phyloP scores from a whole-genome alignment of 495 filamentous ascomycete genomes.

The Neurospora intermedia region DNA sequence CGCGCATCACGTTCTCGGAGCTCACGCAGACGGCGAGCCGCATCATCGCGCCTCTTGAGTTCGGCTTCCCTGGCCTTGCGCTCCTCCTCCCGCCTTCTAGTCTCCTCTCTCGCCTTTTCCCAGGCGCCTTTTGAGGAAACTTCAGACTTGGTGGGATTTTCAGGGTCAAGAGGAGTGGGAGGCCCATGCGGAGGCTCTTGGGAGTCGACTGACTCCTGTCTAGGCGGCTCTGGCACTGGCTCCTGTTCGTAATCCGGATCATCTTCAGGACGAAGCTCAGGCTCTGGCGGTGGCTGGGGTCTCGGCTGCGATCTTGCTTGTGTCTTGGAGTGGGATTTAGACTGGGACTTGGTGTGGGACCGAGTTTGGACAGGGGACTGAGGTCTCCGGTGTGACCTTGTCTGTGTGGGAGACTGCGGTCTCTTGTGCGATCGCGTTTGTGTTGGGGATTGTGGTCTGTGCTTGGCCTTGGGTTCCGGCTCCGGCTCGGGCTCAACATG shows the following conservation, averaged over 20 bases:
- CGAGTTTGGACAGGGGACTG: constrained; percentile 9
- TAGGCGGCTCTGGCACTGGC: constrained; percentile 1
- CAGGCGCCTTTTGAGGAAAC: constrained; percentile 40
- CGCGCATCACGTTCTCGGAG: constrained; percentile 55
- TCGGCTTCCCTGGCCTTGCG: constrained; percentile 43
- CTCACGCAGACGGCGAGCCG: constrained; percentile 38
- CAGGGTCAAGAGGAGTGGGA: constrained; percentile 21
- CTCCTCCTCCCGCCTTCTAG: constrained; percentile 49
- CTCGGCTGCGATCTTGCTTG: constrained; percentile 3
- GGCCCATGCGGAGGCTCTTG: constrained; percentile 30
- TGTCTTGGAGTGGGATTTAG: background rate
- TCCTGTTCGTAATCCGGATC: constrained; percentile 17
- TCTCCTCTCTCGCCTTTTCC: constrained; percentile 66
- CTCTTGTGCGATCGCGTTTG: background rate
- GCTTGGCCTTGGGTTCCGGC: constrained; percentile 7
- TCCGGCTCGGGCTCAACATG: constrained; percentile 5
- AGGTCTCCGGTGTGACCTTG: background rate
- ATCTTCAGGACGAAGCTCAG: constrained; percentile 16
- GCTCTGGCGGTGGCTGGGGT: constrained; percentile 1
- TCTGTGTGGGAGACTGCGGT: constrained; percentile 1
- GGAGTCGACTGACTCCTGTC: background rate
- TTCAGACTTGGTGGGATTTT: constrained; percentile 10
- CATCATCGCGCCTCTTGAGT: constrained; percentile 38
- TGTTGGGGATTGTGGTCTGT: background rate
- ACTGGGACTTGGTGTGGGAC: background rate